Evolutionary conservation across 805 yeast genomes (phyloP).

Genomic region (Starmerella ratchasimensis): DNA sequence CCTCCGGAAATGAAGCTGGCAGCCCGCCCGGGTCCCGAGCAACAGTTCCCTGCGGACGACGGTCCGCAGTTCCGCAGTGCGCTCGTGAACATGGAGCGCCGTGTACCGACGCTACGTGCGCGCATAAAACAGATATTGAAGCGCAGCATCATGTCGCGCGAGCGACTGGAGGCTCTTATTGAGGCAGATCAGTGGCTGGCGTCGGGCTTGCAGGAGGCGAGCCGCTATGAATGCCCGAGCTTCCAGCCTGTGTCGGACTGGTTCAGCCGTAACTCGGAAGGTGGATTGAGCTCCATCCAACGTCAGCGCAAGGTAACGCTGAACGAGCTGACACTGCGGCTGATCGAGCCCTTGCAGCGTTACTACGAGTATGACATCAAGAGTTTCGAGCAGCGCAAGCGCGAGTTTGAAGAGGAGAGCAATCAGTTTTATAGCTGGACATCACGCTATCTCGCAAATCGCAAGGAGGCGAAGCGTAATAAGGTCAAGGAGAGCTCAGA

Average conservation of each 20-base stretch:
- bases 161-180: slow-evolving; percentile 24
- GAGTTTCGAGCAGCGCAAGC: slow-evolving; percentile 28
- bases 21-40: slow-evolving; percentile 23
- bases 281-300: slow-evolving; percentile 21
- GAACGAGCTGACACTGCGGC: slow-evolving; percentile 23
- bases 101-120: slow-evolving; percentile 25
- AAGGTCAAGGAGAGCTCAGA: slow-evolving; percentile 25
- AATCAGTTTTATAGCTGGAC: slow-evolving; percentile 34
- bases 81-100: slow-evolving; percentile 28
- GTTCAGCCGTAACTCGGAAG: slow-evolving; percentile 17
- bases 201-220: slow-evolving; percentile 24
- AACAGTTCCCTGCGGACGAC: slow-evolving; percentile 29
- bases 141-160: slow-evolving; percentile 25
- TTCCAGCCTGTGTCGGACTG: slow-evolving; percentile 24
- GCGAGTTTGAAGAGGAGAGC: slow-evolving; percentile 34
- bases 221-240: slow-evolving; percentile 24
- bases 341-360: slow-evolving; percentile 29
- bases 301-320: slow-evolving; percentile 19
- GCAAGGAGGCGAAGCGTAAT: slow-evolving; percentile 16
- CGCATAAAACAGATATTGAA: slow-evolving; percentile 29
- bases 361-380: slow-evolving; percentile 33
- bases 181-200: slow-evolving; percentile 27
- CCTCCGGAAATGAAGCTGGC: slow-evolving; percentile 6
- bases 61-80: slow-evolving; percentile 35
- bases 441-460: slow-evolving; percentile 30